Conservation (phyloP, 2,329 filamentous ascomycete species). For the Xylaria sp. region DNA sequence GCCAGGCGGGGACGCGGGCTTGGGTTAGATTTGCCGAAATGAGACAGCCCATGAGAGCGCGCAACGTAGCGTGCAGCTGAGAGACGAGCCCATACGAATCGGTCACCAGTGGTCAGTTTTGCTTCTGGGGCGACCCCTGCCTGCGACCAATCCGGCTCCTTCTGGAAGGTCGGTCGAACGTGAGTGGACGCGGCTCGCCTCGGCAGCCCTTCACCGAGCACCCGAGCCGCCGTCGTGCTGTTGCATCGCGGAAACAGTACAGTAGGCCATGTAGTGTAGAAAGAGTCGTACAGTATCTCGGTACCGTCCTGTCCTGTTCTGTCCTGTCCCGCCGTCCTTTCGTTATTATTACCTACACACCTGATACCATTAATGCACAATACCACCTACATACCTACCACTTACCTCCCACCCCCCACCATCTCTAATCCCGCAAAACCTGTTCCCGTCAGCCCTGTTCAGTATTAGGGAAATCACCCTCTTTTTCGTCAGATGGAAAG, state of each 20-base stretch:
- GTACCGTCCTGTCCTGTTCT: constrained; percentile 1
- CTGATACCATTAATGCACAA: constrained; percentile 26
- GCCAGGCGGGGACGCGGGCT: constrained; percentile 34
- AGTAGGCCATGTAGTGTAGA: neutral
- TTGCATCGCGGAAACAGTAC: constrained; percentile 28
- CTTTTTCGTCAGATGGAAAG: constrained; percentile 18
- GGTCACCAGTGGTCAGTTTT: constrained; percentile 34
- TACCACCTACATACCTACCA: constrained; percentile 13
- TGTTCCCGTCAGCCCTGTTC: constrained; percentile 33
- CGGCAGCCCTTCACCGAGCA: constrained; percentile 40
- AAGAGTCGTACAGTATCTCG: constrained; percentile 10
- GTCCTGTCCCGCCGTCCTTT: neutral
- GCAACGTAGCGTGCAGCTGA: constrained; percentile 42
- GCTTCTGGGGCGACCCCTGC: constrained; percentile 35
- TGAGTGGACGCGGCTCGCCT: constrained; percentile 36
- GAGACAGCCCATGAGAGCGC: constrained; percentile 39
- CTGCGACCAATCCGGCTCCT: constrained; percentile 37
- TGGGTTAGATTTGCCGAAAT: constrained; percentile 39
- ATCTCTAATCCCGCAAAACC: constrained; percentile 23
- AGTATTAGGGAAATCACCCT: constrained; percentile 25
- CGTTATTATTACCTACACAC: constrained; percentile 14
- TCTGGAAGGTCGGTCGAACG: constrained; percentile 42
- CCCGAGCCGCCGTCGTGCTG: constrained; percentile 37
- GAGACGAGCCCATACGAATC: constrained; percentile 31
- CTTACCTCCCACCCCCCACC: neutral